Evolutionary conservation across 2,329 filamentous ascomycete genomes (phyloP).

Genomic region (Tolypocladium nubicola): DNA sequence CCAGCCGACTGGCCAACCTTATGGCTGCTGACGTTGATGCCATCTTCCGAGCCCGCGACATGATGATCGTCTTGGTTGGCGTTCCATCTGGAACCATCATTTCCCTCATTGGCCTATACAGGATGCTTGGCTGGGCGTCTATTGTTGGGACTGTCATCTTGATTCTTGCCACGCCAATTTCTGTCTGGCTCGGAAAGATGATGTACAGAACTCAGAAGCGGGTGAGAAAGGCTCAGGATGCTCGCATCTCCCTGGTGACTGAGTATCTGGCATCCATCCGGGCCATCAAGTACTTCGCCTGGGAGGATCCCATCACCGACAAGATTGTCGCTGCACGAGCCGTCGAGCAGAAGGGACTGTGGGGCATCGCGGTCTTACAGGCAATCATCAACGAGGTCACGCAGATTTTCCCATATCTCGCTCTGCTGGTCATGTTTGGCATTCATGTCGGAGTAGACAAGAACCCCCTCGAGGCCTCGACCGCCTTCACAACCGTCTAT

Average conservation of each 20-base stretch:
- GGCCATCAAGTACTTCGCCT: constrained; percentile 51
- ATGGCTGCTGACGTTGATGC: constrained; percentile 50
- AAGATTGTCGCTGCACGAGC: constrained; percentile 38
- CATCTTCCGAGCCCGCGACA: constrained; percentile 39
- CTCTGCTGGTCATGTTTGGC: constrained; percentile 43
- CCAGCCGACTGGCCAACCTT: constrained; percentile 42
- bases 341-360: constrained; percentile 42
- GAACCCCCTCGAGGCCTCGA: constrained; percentile 39
- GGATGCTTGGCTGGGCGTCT: constrained; percentile 44
- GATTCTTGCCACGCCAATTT: constrained; percentile 36
- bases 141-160: constrained; percentile 40
- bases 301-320: constrained; percentile 43
- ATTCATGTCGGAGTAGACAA: constrained; percentile 37
- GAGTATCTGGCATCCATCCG: constrained; percentile 48
- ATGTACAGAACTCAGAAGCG: constrained; percentile 40
- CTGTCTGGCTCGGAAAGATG: constrained; percentile 33
- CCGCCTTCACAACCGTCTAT: constrained; percentile 45
- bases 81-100: constrained; percentile 35
- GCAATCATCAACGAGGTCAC: constrained; percentile 36
- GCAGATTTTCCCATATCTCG: constrained; percentile 40
- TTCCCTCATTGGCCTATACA: constrained; percentile 41
- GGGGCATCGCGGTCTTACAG: constrained; percentile 39
- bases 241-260: constrained; percentile 44
- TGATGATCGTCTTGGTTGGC: constrained; percentile 34
- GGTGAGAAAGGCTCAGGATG: constrained; percentile 45